phyloP scores from a whole-genome alignment of 768 basidiomycete species.

The Termitomyces sp. region DNA sequence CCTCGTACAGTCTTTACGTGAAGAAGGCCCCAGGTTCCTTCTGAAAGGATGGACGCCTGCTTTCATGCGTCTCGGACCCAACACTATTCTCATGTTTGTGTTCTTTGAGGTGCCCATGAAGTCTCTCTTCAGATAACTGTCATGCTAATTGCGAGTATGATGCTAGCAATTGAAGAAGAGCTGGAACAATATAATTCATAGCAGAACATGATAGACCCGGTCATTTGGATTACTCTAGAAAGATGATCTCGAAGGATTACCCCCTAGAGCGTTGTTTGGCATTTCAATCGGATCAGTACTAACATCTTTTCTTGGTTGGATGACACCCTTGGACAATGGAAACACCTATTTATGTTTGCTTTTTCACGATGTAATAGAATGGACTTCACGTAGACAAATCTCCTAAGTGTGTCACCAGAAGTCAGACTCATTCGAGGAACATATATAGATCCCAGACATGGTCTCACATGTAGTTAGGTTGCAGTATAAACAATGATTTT shows the following conservation, averaged over 20 bases:
- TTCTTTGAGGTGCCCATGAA: conserved; percentile 64
- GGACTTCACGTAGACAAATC: neutral
- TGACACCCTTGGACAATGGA: conserved; percentile 4
- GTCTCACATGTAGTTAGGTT: conserved; percentile 16
- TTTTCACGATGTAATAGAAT: conserved; percentile 7
- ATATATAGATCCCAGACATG: too few species aligned
- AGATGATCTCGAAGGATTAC: conserved; percentile 1
- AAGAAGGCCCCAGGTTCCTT: conserved; percentile 75
- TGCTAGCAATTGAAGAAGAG: conserved; percentile 67
- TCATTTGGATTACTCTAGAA: neutral
- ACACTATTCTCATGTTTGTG: conserved; percentile 81
- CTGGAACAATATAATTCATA: conserved; percentile 37
- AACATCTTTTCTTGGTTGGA: neutral
- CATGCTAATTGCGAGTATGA: conserved; percentile 1
- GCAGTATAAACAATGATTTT: conserved; percentile 57
- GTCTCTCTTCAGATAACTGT: neutral
- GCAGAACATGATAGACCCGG: neutral
- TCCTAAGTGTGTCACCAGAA: neutral
- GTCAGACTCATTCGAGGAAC: neutral
- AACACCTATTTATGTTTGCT: neutral
- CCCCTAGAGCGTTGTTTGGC: neutral
- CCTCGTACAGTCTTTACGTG: conserved; percentile 53
- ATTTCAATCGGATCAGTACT: neutral
- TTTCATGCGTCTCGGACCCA: conserved; percentile 79
- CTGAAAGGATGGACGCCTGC: conserved; percentile 92